Conservation (phyloP, 768 basidiomycete species). For the Amanita rimosa region DNA sequence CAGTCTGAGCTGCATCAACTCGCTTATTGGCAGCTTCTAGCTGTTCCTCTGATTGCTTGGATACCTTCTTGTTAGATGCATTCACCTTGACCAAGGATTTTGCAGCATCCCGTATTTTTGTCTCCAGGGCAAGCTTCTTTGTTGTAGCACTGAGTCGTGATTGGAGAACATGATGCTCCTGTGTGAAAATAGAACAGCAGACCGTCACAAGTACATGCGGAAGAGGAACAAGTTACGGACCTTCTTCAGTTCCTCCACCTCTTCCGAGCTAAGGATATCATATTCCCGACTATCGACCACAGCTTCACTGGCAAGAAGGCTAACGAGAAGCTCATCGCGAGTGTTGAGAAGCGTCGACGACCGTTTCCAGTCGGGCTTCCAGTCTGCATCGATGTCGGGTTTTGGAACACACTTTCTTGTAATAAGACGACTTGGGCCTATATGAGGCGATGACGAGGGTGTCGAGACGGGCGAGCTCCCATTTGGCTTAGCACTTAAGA, state of each 20-base stretch:
- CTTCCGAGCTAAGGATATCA: conserved; percentile 53
- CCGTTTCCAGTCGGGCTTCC: conserved; percentile 32
- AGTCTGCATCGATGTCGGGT: conserved; percentile 16
- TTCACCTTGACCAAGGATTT: conserved; percentile 63
- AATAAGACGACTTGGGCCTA: conserved; percentile 19
- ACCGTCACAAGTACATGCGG: neutral
- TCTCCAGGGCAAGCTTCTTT: conserved; percentile 72
- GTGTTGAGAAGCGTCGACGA: conserved; percentile 37
- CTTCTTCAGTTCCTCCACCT: conserved; percentile 42
- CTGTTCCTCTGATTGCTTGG: conserved; percentile 60
- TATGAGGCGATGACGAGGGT: conserved; percentile 28
- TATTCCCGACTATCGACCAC: conserved; percentile 83
- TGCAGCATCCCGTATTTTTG: conserved; percentile 83
- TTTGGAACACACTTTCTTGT: conserved; percentile 23
- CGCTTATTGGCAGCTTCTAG: conserved; percentile 65
- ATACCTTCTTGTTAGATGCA: conserved; percentile 41
- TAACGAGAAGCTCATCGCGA: conserved; percentile 79
- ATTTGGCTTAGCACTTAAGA: conserved; percentile 10
- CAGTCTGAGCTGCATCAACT: conserved; percentile 59
- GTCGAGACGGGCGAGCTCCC: conserved; percentile 18
- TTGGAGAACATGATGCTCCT: conserved; percentile 70
- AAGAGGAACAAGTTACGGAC: conserved; percentile 13
- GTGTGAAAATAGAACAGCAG: conserved; percentile 18
- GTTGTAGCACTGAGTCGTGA: conserved; percentile 54
- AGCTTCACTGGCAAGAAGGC: conserved; percentile 87